These are phyloP conservation scores for Cladosporium sp. DNA, from an alignment of 2,329 filamentous ascomycete species.

Conservation along the genomic window DNA sequence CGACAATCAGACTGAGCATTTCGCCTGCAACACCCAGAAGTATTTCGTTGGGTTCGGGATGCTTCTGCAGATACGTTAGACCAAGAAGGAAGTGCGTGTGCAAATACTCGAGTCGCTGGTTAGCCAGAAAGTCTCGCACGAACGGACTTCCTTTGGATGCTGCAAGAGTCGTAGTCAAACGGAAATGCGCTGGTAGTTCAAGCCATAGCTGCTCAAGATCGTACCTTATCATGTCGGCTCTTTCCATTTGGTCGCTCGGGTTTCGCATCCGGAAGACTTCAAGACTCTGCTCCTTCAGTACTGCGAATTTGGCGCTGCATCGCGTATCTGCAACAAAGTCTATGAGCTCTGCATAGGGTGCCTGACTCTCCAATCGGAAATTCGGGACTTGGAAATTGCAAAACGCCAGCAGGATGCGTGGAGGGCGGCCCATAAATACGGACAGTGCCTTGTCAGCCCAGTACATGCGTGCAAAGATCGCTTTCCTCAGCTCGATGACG, in stretches of 20 bases:
- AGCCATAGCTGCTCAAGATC: conserved; percentile 29
- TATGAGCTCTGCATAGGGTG: conserved; percentile 21
- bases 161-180: conserved; percentile 5
- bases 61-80: conserved; percentile 27
- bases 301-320: conserved; percentile 36
- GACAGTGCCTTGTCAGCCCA: conserved; percentile 51
- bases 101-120: conserved; percentile 36
- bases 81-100: conserved; percentile 37
- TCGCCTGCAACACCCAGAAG: conserved; percentile 31
- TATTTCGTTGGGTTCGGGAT: conserved; percentile 29
- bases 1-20: conserved; percentile 35
- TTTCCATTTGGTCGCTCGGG: conserved; percentile 17
- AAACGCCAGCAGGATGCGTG: conserved; percentile 47
- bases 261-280: conserved; percentile 31
- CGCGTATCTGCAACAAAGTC: conserved; percentile 31
- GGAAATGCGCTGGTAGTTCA: conserved; percentile 31
- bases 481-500: conserved; percentile 43
- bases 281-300: conserved; percentile 38
- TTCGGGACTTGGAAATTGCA: conserved; percentile 38
- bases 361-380: not conserved
- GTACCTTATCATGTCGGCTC: not conserved
- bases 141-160: conserved; percentile 17
- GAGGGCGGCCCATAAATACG: conserved; percentile 53
- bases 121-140: conserved; percentile 37
- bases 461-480: conserved; percentile 46